phyloP scores from a whole-genome alignment of 768 basidiomycete species.

The Gloeostereum incarnatum region DNA sequence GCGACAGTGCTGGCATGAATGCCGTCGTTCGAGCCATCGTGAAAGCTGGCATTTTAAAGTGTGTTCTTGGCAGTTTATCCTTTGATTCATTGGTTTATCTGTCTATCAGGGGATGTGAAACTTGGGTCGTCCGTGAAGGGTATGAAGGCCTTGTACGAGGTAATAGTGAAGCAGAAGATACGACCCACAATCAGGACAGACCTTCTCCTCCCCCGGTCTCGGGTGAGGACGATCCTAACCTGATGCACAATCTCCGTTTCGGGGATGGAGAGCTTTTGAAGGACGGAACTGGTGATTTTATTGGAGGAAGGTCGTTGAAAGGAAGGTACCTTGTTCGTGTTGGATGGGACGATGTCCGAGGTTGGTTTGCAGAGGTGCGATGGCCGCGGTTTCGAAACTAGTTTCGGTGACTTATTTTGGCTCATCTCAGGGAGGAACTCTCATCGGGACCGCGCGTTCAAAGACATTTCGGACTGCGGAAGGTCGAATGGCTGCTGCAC shows the following conservation, averaged over 20 bases:
- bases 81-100: conserved; percentile 1
- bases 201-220: neutral
- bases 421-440: conserved; percentile 93
- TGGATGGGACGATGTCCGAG: conserved; percentile 96
- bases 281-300: conserved; percentile 74
- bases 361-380: conserved; percentile 84
- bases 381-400: neutral
- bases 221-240: conserved; percentile 20
- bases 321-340: conserved; percentile 91
- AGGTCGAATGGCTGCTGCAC: conserved; percentile 81
- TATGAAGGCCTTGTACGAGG: conserved; percentile 97
- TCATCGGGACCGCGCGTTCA: conserved; percentile 91
- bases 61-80: conserved; percentile 15
- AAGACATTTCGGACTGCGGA: conserved; percentile 76
- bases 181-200: conserved; percentile 8
- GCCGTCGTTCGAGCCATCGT: conserved; percentile 92
- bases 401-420: too few relatives aligned
- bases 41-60: conserved; percentile 88
- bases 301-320: conserved; percentile 67
- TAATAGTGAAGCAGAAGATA: conserved; percentile 38
- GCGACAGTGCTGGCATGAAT: conserved; percentile 98
- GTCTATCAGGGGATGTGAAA: conserved; percentile 76
- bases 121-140: conserved; percentile 94
- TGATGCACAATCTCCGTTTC: conserved; percentile 72
- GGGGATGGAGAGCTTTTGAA: conserved; percentile 71